Evolutionary conservation across 805 yeast species (phyloP), one percentile per base, ranked within the genome.

Genomic region (Ogataea populi-albae): DNA sequence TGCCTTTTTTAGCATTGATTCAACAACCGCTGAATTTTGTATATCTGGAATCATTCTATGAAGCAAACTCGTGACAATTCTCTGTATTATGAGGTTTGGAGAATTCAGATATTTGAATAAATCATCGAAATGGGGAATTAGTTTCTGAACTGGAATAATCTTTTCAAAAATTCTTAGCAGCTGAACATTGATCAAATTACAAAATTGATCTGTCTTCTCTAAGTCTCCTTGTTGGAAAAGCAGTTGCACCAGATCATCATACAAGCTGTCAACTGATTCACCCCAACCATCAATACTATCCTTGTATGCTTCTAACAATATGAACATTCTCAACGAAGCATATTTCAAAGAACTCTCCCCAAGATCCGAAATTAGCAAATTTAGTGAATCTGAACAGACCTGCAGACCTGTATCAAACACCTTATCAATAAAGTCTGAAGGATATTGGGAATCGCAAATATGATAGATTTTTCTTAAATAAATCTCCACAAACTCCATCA

Each of bases 21-120:
- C 87, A 32, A 83, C 69, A 2, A 80, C 81, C 22, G 70, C 53
- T 15, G 73, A 77, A 47, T 79, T 79, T 49, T 81, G 89, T 20
- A 55, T 59, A 11, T 55, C 56, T 4, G 66, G 53, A 23, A 81
- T 69, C 15, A 72, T 30, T 8, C 43, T 49, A 16, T 56, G 58
- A 31, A 81, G 56, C 11, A 75, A 45, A 1, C 44, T 38, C 3
- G 68, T 61, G 4, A 69, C 61, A 4, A 73, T 52, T 48, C 81
- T 64, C 52, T 73, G 77, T 15, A 73, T 54, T 16, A 56, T 60
- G 16, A 61, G 48, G 23, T 55, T 57, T 4, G 31, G 17, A 1
- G 60, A 46, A 3, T 40, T 27, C 7, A 63, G 23, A 22, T 69
- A 54, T 2, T 48, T 41, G 30, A 69, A 65, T 9, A 79, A 54